These are phyloP conservation scores for Phragmites australis DNA, from an alignment of 176 grass and related monocot genomes.

Conservation along the genomic window DNA sequence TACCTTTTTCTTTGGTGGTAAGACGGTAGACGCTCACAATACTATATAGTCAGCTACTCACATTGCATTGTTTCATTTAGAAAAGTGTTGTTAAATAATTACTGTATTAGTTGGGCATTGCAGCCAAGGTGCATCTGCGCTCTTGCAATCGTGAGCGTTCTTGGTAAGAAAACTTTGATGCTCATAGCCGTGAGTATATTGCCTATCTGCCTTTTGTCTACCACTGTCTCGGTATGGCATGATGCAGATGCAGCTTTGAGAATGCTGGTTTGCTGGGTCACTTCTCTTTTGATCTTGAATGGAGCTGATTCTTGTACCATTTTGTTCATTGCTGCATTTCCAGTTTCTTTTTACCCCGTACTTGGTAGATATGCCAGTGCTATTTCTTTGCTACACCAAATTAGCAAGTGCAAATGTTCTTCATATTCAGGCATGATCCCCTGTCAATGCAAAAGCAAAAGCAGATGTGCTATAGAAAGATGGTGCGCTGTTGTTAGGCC, in stretches of 20 bases:
- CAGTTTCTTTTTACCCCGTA: background rate
- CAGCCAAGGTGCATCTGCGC: background rate
- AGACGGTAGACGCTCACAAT: background rate
- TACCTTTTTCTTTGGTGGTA: background rate
- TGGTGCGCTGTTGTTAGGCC: background rate
- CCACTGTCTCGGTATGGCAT: too few relatives aligned
- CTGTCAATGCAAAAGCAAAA: background rate
- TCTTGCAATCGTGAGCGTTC: background rate
- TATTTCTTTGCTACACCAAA: background rate
- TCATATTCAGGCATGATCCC: background rate
- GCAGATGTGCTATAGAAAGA: background rate
- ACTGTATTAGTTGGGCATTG: background rate
- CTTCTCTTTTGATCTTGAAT: too few relatives aligned
- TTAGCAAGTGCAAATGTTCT: background rate
- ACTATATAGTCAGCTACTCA: background rate
- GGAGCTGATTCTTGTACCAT: background rate
- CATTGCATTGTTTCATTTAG: background rate
- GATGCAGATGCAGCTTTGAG: too few relatives aligned
- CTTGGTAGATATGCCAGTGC: background rate
- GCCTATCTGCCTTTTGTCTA: too few relatives aligned
- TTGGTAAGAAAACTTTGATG: background rate
- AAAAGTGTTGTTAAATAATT: background rate
- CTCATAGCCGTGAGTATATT: too few relatives aligned
- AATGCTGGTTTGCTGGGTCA: too few relatives aligned
- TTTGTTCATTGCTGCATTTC: background rate